A percentile compares a stretch with the other conserved stretches of the same genome.
Evolutionary conservation across 495 filamentous ascomycete species (phyloP).

Genomic region (Annulohypoxylon stygium): DNA sequence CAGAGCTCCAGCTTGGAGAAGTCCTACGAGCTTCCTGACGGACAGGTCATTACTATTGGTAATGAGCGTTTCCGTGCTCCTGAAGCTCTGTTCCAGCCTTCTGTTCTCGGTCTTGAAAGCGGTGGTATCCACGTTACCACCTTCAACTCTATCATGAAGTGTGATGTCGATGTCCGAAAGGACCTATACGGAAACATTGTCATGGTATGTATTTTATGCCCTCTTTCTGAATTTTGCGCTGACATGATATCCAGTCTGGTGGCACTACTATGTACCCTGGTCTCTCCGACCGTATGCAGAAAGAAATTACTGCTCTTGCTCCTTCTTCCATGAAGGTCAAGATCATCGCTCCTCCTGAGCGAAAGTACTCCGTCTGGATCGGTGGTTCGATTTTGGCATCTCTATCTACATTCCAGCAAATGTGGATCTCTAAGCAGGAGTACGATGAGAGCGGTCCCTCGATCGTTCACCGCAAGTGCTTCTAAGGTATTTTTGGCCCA

Average conservation of each 20-base stretch:
- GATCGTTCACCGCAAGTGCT: conserved; percentile 99
- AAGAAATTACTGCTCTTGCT: conserved; percentile 99
- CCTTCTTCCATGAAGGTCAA: conserved; percentile 99
- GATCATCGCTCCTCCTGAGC: conserved; percentile 97
- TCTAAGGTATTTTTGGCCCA: conserved; percentile 77
- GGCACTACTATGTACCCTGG: conserved; percentile 99
- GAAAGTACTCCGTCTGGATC: conserved; percentile 99
- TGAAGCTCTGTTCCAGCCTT: conserved; percentile 99
- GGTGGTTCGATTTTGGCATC: conserved; percentile 99
- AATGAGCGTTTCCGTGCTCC: conserved; percentile 99
- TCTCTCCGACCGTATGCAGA: conserved; percentile 99
- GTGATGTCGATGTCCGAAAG: conserved; percentile 99
- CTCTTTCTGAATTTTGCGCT: conserved; percentile 31
- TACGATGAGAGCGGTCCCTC: conserved; percentile 99
- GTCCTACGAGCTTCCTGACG: conserved; percentile 99
- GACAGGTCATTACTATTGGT: conserved; percentile 99
- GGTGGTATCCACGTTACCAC: conserved; percentile 99
- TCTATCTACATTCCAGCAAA: conserved; percentile 99
- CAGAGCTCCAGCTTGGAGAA: conserved; percentile 98
- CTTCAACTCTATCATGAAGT: conserved; percentile 99
- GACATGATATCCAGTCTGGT: conserved; percentile 77
- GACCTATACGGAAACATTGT: conserved; percentile 99
- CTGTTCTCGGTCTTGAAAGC: conserved; percentile 96
- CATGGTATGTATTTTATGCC: conserved; percentile 76
- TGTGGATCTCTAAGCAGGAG: conserved; percentile 99